Evolutionary conservation across 441 rosid genomes (phyloP), one percentile per base, ranked within the genome.

Genomic region (Erodium texanum): DNA sequence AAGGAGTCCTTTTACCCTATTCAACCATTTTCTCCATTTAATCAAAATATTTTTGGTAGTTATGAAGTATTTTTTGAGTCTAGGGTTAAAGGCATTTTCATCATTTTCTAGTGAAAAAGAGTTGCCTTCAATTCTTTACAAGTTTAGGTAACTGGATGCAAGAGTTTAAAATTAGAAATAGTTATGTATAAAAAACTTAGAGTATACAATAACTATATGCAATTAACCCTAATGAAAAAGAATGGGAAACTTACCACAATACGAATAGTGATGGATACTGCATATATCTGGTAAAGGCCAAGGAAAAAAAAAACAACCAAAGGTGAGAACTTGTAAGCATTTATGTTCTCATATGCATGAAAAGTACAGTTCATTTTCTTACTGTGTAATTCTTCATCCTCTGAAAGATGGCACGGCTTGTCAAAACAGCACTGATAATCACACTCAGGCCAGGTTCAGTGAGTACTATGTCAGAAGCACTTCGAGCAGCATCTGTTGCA

Each of bases 401-500:
- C 77, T 94, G 99, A 81, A 94, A 92, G 72, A 94, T 88, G 52
- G 97, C 96, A 79, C 99, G 88, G 91, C 98, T 94, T 48, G 99
- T 94, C 78, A 94, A 82, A 71, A 94, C 99, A 67, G 98, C 94
- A 83, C 98, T 88, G 81, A 94, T 73, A 34, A 94, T 89, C 64
- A 94, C 99, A 71, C 99, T 92, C 72, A 94, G 80, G 20, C 98
- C 98, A 70, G 99, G 96, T 82, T 94, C 97, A 10, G 98, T 94
- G 72, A 94, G 79, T 68, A 92, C 98, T 67, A 94, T 77, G 70
- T 94, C 99, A 43, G 98, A 80, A 65, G 98, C 97, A 72, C 92
- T 76, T 82, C 96, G 89, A 58, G 99, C 98, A 3, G 97, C 99
- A 83, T 94, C 99, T 56, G 98, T 92, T 64, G 98, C 76, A 87